Evolutionary conservation across 2,329 filamentous ascomycete species (phyloP), one percentile per base, ranked within the genome.

Genomic region (Ascochyta rabiei): DNA sequence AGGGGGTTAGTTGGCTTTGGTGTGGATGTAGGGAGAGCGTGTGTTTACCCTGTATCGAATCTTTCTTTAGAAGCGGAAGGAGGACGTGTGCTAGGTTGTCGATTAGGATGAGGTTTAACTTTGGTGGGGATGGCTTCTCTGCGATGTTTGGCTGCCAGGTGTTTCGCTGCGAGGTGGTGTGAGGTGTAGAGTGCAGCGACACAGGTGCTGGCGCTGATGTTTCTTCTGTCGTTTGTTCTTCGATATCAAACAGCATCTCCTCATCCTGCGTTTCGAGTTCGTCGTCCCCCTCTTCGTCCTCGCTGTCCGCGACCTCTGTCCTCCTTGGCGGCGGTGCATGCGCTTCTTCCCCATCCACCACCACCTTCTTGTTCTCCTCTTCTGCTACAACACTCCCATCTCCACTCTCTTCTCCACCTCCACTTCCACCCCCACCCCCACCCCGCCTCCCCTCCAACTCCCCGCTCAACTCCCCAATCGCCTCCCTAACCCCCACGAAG

Each of bases 401-500:
- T 42, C 38, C 15, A 39, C 30, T n/a, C 56, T 38, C n/a, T 28
- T 45, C 10, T 6, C 10, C 33, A 59, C 56, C 35, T 62, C 62
- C 19, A 66, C 70, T 6, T 9, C 13, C 5, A 6, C 67, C 72
- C 47, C 74, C 62, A 31, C 7, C 6, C 9, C 16, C 28, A 4
- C 30, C 19, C n/a, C n/a, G n/a, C n/a, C n/a, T 28, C 31, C 7
- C 51, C 57, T 41, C 73, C 68, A 6, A 79, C 52, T 1, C 48
- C 68, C 76, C 74, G 24, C 72, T 63, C 31, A 82, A 56, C 62
- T 83, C 81, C 0, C 61, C 63, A 3, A 82, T 56, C 9, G 77
- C 77, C 57, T 83, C 81, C 9, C 72, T 67, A 23, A 82, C 59
- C 0, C 81, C 81, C 8, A 76, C 72, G 34, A 79, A 74, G 59